Evolutionary conservation across 768 basidiomycete genomes (phyloP).

Genomic region (Pisolithus albus): DNA sequence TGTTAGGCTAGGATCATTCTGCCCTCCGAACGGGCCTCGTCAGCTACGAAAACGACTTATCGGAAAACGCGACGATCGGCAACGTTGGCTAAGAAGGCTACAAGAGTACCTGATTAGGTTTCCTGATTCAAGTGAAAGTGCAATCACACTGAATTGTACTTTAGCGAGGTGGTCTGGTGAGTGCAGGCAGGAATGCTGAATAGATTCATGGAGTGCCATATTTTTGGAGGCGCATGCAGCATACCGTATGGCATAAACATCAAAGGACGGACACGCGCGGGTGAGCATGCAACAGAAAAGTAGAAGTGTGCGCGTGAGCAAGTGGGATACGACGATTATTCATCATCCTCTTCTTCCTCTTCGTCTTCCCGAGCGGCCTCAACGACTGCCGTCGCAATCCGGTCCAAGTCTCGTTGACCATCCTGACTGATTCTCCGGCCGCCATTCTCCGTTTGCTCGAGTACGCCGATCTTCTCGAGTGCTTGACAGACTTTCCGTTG

Average conservation of each 20-base stretch:
- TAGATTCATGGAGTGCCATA: constrained; percentile 16
- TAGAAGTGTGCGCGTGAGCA: constrained; percentile 12
- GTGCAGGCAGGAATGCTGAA: background rate
- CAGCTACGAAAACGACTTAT: too few species aligned
- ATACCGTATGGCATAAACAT: constrained; percentile 35
- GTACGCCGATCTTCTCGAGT: constrained; percentile 96
- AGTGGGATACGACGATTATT: constrained; percentile 19
- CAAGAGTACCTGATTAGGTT: too few species aligned
- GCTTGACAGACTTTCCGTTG: constrained; percentile 96
- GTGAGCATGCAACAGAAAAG: constrained; percentile 14
- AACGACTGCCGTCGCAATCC: constrained; percentile 85
- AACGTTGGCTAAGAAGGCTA: too few species aligned
- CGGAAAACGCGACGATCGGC: too few species aligned
- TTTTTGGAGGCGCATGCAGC: constrained; percentile 30
- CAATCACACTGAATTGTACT: background rate
- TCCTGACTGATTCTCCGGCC: constrained; percentile 96
- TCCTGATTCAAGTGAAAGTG: too few species aligned
- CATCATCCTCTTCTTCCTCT: constrained; percentile 53
- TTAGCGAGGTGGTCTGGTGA: background rate
- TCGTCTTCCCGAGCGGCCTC: constrained; percentile 71
- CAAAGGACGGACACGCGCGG: constrained; percentile 15
- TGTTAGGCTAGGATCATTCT: too few species aligned
- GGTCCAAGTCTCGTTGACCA: constrained; percentile 92
- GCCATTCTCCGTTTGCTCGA: constrained; percentile 90
- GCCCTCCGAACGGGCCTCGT: too few species aligned